phyloP scores from a whole-genome alignment of 2,329 filamentous ascomycete genomes.

The Xylariaceae sp. region DNA sequence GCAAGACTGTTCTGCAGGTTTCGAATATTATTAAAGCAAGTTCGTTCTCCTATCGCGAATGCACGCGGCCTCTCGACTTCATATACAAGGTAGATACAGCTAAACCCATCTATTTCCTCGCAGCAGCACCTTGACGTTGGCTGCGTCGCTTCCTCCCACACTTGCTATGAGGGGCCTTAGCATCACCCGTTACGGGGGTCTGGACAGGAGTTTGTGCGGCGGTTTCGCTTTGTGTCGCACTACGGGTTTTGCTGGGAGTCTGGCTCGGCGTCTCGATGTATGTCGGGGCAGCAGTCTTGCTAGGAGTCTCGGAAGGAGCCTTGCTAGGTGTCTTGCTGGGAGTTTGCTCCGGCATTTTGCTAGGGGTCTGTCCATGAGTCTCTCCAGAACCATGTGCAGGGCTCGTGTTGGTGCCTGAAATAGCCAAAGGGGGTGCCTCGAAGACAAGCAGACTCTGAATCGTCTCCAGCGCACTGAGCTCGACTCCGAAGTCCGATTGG shows the following conservation, averaged over 20 bases:
- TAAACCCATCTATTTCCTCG: neutral
- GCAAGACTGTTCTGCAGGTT: too few species aligned
- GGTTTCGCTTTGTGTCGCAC: neutral
- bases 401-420: neutral
- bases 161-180: neutral
- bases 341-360: too few species aligned
- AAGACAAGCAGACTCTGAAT: constrained; percentile 35
- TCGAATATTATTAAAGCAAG: too few species aligned
- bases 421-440: constrained; percentile 9
- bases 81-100: neutral
- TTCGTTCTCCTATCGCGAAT: too few species aligned
- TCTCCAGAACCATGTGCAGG: neutral
- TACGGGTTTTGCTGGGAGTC: neutral
- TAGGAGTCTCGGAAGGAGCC: neutral
- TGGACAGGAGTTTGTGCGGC: neutral
- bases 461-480: constrained; percentile 49
- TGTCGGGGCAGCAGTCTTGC: neutral
- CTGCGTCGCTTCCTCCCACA: constrained; percentile 1
- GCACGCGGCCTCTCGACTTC: neutral
- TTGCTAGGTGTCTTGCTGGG: neutral
- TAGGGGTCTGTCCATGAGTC: neutral
- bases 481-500: constrained; percentile 49
- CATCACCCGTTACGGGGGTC: neutral
- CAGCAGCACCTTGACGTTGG: neutral
- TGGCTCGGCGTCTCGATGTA: neutral